These are phyloP conservation scores for Cryphonectria parasitica DNA, from an alignment of 2,329 filamentous ascomycete genomes.

Conservation along the genomic window DNA sequence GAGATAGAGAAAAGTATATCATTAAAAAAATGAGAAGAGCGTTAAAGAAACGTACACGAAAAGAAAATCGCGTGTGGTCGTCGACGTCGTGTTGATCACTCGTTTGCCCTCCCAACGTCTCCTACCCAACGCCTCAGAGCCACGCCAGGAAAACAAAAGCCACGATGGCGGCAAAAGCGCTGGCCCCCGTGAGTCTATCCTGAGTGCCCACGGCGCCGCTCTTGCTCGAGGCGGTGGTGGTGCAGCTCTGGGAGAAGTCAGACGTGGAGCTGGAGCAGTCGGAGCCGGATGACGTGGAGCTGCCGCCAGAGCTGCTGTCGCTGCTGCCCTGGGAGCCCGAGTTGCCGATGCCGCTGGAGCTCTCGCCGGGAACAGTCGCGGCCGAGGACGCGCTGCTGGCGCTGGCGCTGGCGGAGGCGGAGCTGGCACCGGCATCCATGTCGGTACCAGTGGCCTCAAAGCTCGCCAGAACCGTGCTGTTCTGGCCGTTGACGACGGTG, in stretches of 20 bases:
- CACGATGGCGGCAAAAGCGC: constrained; percentile 42
- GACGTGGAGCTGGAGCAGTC: constrained; percentile 39
- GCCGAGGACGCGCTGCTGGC: constrained; percentile 26
- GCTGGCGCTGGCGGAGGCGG: constrained; percentile 29
- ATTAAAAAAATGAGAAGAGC: not conserved
- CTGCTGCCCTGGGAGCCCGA: constrained; percentile 30
- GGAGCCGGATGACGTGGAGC: constrained; percentile 8
- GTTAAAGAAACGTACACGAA: constrained; percentile 12
- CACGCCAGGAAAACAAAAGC: constrained; percentile 41
- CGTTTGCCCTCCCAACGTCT: not conserved
- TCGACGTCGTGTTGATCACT: constrained; percentile 13
- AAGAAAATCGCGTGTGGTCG: constrained; percentile 16
- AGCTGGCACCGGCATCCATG: constrained; percentile 55
- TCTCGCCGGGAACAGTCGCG: constrained; percentile 38
- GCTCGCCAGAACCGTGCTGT: constrained; percentile 75
- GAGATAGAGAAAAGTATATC: constrained; percentile 4
- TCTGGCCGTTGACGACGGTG: constrained; percentile 75
- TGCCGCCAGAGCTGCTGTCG: constrained; percentile 32
- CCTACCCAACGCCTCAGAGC: constrained; percentile 32
- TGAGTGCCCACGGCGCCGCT: constrained; percentile 33
- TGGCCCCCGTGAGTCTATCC: constrained; percentile 40
- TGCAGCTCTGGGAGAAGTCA: constrained; percentile 37
- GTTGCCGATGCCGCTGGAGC: constrained; percentile 34
- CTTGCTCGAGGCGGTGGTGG: constrained; percentile 40
- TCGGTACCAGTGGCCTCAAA: constrained; percentile 81